These are phyloP conservation scores for Cytospora mali DNA, from an alignment of 2,329 filamentous ascomycete species.

Conservation along the genomic window DNA sequence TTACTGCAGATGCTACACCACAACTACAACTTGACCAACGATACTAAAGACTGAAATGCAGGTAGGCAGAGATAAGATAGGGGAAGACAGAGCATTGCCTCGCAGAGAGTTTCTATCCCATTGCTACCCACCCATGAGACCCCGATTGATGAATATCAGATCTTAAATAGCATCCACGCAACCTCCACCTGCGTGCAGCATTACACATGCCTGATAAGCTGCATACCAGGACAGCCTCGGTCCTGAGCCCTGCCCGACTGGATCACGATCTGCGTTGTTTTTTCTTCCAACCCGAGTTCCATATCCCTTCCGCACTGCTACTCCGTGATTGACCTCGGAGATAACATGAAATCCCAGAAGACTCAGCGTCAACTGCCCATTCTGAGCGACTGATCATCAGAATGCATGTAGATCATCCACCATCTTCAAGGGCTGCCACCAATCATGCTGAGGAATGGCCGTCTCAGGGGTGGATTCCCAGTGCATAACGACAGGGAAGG, in stretches of 20 bases:
- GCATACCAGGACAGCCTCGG: neutral
- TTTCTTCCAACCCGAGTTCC: neutral
- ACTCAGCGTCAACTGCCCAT: neutral
- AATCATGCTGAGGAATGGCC: neutral
- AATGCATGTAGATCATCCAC: neutral
- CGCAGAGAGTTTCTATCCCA: neutral
- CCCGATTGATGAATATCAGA: slow-evolving; percentile 13
- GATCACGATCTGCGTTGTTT: neutral
- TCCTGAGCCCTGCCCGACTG: neutral
- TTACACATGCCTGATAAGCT: neutral
- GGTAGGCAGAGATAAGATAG: neutral
- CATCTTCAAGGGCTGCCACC: neutral
- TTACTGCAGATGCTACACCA: neutral
- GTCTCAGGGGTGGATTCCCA: neutral
- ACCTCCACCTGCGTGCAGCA: neutral
- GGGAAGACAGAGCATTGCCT: neutral
- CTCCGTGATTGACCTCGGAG: too few species aligned
- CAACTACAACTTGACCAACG: neutral
- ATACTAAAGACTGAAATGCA: neutral
- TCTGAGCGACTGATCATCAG: neutral
- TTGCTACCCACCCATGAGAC: neutral
- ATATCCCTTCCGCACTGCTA: neutral
- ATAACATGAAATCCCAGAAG: neutral
- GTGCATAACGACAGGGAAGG: slow-evolving; percentile 22
- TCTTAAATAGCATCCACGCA: neutral